A percentile compares a stretch with the other conserved stretches of the same genome.
phyloP scores from a whole-genome alignment of 176 grass and related monocot genomes.

The Ananas comosus region DNA sequence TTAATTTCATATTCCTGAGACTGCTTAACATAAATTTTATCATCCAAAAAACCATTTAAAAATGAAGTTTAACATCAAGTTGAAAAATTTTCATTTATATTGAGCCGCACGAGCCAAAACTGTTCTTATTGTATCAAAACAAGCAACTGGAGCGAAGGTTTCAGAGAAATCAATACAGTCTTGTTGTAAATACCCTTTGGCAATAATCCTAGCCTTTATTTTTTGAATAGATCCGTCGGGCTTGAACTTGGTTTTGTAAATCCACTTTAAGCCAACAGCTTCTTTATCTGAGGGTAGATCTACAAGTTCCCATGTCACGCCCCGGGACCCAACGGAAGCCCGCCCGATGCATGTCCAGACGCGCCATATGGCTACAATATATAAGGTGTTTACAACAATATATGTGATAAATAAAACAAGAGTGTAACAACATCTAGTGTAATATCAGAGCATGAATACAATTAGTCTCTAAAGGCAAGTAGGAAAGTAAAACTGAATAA shows the following conservation, averaged over 20 bases:
- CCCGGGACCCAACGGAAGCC: too few species aligned
- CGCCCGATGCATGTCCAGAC: too few species aligned
- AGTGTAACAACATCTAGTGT: too few species aligned
- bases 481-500: too few species aligned
- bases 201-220: not conserved
- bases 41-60: not conserved
- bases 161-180: not conserved
- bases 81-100: not conserved
- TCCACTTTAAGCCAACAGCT: not conserved
- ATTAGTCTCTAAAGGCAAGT: too few species aligned
- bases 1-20: not conserved
- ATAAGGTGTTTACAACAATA: too few species aligned
- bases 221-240: not conserved
- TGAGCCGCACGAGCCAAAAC: not conserved
- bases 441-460: too few species aligned
- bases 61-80: not conserved
- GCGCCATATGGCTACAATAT: too few species aligned
- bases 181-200: not conserved
- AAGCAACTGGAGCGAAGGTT: not conserved
- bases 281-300: too few species aligned
- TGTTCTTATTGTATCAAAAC: not conserved
- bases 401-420: too few species aligned
- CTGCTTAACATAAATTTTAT: not conserved
- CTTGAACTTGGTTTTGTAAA: constrained; percentile 1
- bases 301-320: too few species aligned